Conservation (phyloP, 2,329 filamentous ascomycete genomes). For the Ceratocystis eucalypticola region DNA sequence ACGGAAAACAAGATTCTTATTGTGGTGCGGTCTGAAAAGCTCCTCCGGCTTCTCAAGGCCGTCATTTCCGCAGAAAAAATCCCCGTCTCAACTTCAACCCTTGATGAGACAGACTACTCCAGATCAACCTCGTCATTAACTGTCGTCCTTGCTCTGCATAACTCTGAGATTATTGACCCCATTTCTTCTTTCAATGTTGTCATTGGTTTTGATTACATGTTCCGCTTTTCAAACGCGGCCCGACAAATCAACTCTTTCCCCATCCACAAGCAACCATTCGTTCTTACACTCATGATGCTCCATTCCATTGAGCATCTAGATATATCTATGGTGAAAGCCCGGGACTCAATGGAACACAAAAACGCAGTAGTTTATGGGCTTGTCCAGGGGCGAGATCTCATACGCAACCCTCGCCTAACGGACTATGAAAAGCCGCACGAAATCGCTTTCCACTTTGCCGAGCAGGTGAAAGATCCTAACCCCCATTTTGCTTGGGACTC, state of each 20-base stretch:
- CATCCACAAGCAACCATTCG: constrained; percentile 29
- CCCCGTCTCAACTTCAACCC: constrained; percentile 27
- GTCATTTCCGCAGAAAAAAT: constrained; percentile 32
- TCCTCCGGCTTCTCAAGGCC: constrained; percentile 39
- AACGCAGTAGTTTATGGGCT: constrained; percentile 32
- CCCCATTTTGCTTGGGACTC: constrained; percentile 35
- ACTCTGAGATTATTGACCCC: constrained; percentile 28
- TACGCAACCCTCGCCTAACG: constrained; percentile 30
- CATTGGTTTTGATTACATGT: constrained; percentile 41
- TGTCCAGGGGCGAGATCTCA: constrained; percentile 27
- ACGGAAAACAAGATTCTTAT: constrained; percentile 39
- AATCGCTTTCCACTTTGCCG: constrained; percentile 35
- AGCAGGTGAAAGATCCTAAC: constrained; percentile 31
- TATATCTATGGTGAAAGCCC: constrained; percentile 29
- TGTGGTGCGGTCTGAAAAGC: constrained; percentile 36
- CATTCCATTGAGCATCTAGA: constrained; percentile 45
- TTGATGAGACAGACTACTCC: constrained; percentile 25
- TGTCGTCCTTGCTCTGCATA: constrained; percentile 33
- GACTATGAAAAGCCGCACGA: constrained; percentile 33
- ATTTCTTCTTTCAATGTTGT: constrained; percentile 35
- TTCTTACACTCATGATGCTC: constrained; percentile 37
- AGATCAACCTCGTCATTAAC: constrained; percentile 26
- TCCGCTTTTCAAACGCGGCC: constrained; percentile 28
- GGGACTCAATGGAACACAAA: constrained; percentile 33
- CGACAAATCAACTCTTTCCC: constrained; percentile 21